Percentiles rank a stretch among this genome's conserved stretches.
phyloP scores from a whole-genome alignment of 1,139 yeast species.

The Geotrichum histeridarum region DNA sequence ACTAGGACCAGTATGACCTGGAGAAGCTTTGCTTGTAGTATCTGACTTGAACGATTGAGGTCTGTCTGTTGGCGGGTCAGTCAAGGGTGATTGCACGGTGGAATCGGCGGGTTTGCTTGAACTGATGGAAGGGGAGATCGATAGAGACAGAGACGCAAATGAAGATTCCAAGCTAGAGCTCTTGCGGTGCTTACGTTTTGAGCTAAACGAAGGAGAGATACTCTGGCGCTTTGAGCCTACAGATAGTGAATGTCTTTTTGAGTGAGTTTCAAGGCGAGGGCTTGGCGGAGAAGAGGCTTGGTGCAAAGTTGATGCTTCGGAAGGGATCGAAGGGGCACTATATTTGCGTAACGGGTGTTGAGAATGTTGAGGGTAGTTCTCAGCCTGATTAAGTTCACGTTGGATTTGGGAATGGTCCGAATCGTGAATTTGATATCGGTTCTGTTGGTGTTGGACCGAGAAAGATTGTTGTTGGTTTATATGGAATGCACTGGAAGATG shows the following conservation, averaged over 20 bases:
- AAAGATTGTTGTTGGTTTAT: background rate
- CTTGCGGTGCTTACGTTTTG: conserved; percentile 2
- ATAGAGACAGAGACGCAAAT: background rate
- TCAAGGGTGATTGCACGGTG: no score
- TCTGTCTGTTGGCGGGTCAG: no score
- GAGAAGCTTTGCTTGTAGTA: no score
- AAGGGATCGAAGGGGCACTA: no score
- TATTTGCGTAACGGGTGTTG: no score
- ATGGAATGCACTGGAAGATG: background rate
- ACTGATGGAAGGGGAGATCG: background rate
- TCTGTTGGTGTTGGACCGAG: no score
- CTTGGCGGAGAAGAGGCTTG: background rate
- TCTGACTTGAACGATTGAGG: no score
- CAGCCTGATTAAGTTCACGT: no score
- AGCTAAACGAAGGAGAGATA: background rate
- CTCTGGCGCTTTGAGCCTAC: background rate
- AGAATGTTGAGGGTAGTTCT: no score
- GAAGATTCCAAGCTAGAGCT: conserved; percentile 12
- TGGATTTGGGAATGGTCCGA: no score
- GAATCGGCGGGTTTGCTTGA: background rate
- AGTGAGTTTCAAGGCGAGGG: background rate
- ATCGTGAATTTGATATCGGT: no score
- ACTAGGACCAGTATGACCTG: no score
- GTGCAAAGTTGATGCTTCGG: background rate
- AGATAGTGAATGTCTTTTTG: conserved; percentile 6